Evolutionary conservation across 352 stramenopile species (phyloP), one percentile per base, ranked within the genome.

Genomic region (Globisporangium emineosum): DNA sequence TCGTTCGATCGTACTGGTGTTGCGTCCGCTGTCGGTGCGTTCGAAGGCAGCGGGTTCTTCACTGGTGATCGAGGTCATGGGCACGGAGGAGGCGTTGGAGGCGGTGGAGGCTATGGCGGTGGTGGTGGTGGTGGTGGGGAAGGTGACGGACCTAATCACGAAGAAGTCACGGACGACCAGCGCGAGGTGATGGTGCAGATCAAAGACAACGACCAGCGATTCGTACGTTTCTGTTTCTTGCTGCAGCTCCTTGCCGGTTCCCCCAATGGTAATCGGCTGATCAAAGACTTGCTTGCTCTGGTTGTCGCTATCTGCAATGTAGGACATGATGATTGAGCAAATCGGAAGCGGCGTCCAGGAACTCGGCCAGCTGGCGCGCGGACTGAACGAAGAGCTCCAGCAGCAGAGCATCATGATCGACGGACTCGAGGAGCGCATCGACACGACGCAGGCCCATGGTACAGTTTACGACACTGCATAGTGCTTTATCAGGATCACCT

Each of bases 381-480:
- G 87, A 40, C 62, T 95, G 23, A 91, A 93, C 58, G 83, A 95
- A 51, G 86, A 95, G 68, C 70, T 95, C 30, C 81, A 91, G 64
- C 84, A 95, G 62, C 86, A 95, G 56, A 88, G 81, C 57, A 90
- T 95, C 61, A 95, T 95, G 86, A 91, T 93, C 59, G 84, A 93
- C 58, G 86, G 84, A 2, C 73, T 95, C 29, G 76, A 89, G 55
- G 79, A 91, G 43, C 74, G 84, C 0, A 95, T 93, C 67, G 84
- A 95, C 60, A 93, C 71, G 9, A 93, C 86, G 29, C 79, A 81
- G 57, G 79, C 77, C 35, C 86, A 93, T 43, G 86, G 86, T 94
- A 71, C 5, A 64, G 35, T 43, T 43, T 15, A 43, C 8, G 12
- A 5, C 37, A 2, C 15, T n/a, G 37, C 5, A 6, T 15, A n/a